Conservation (phyloP, 73 alveolate genomes). For the Breviolum minutum region DNA sequence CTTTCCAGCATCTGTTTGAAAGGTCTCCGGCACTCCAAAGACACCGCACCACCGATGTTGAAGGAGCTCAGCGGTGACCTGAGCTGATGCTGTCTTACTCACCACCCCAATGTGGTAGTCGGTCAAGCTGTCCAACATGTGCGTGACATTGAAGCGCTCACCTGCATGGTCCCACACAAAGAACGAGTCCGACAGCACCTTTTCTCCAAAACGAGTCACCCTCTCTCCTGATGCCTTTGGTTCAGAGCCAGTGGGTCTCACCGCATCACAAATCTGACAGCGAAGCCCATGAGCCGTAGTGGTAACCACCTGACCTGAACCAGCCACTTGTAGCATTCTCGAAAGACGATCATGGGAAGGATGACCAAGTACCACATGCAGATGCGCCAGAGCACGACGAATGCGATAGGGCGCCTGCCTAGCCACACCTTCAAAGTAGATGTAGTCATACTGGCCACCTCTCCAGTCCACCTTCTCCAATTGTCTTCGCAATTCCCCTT, state of each 20-base stretch:
- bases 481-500: not conserved
- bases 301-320: not conserved
- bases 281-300: not conserved
- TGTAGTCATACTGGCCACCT: not conserved
- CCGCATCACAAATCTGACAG: not conserved
- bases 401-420: not conserved
- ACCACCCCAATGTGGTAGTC: slow-evolving; percentile 1
- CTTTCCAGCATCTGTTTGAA: not conserved
- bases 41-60: not conserved
- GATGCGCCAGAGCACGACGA: not conserved
- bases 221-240: not conserved
- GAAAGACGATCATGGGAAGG: not conserved
- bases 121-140: not conserved
- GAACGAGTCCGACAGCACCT: not conserved
- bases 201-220: not conserved
- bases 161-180: not conserved
- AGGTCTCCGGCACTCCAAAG: not conserved
- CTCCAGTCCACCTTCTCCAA: not conserved
- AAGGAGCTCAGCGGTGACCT: not conserved
- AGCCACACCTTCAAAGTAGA: not conserved
- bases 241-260: not conserved
- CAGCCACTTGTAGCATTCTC: not conserved
- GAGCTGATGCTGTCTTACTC: not conserved
- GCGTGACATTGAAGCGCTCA: not conserved
- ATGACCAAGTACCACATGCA: slow-evolving; percentile 8